A percentile compares a stretch with the other conserved stretches of the same genome.
phyloP scores from a whole-genome alignment of 352 stramenopile species.

The Elongisporangium anandrum region DNA sequence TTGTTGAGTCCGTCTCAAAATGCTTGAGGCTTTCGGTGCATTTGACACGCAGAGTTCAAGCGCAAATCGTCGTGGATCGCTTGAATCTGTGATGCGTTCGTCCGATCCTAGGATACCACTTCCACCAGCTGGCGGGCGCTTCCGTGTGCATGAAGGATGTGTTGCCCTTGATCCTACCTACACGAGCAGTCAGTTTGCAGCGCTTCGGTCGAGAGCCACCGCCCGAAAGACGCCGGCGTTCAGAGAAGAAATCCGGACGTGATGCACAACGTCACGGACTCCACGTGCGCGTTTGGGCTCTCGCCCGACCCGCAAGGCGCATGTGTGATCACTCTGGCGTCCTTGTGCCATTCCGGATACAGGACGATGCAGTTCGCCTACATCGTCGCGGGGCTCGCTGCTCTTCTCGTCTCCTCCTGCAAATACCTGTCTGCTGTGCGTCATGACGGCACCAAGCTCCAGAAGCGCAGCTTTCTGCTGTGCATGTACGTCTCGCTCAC shows the following conservation, averaged over 20 bases:
- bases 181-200: not conserved
- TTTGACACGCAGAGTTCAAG: not conserved
- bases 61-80: not conserved
- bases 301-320: slow-evolving; percentile 18
- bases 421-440: slow-evolving; percentile 20
- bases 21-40: not conserved
- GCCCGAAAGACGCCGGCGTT: not conserved
- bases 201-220: not conserved
- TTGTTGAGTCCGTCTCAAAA: not conserved
- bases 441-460: slow-evolving; percentile 16
- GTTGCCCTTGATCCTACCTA: not conserved
- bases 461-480: slow-evolving; percentile 34
- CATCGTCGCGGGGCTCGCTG: slow-evolving; percentile 18
- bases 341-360: slow-evolving; percentile 15
- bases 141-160: not conserved
- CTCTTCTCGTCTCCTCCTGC: slow-evolving; percentile 14
- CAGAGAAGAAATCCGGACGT: not conserved
- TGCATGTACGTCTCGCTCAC: slow-evolving; percentile 31
- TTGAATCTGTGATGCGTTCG: not conserved
- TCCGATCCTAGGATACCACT: not conserved
- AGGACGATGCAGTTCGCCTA: slow-evolving; percentile 27
- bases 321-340: slow-evolving; percentile 40
- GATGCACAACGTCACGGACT: slow-evolving; percentile 21
- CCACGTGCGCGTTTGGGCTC: slow-evolving; percentile 17
- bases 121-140: not conserved